These are phyloP conservation scores for Lachancea fermentati DNA, from an alignment of 805 yeast species.

Conservation along the genomic window DNA sequence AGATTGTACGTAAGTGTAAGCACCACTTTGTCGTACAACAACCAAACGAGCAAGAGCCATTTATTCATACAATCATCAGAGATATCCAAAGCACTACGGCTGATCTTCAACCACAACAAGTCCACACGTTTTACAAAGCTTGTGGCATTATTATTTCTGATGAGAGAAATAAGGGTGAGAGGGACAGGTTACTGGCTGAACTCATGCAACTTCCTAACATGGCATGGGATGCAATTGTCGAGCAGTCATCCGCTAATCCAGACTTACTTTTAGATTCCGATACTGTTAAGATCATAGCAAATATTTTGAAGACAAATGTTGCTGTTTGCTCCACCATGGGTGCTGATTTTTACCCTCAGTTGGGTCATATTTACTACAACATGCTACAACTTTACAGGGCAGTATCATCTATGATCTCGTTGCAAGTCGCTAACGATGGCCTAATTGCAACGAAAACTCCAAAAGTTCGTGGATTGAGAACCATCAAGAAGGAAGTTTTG, in stretches of 20 bases:
- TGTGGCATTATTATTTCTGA: conserved; percentile 92
- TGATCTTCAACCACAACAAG: conserved; percentile 94
- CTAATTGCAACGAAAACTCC: conserved; percentile 91
- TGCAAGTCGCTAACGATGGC: conserved; percentile 74
- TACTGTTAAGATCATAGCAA: conserved; percentile 87
- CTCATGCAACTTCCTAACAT: conserved; percentile 88
- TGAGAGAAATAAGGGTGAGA: conserved; percentile 61
- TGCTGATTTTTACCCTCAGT: conserved; percentile 82
- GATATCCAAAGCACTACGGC: conserved; percentile 81
- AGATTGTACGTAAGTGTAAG: conserved; percentile 91
- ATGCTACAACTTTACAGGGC: conserved; percentile 87
- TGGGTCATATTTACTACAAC: conserved; percentile 79
- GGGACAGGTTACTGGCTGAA: conserved; percentile 67
- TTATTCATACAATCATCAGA: conserved; percentile 81
- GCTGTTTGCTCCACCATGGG: conserved; percentile 94
- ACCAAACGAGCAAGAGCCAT: conserved; percentile 80
- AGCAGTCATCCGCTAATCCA: conserved; percentile 80
- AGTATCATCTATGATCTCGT: conserved; percentile 79
- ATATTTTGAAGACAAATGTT: conserved; percentile 90
- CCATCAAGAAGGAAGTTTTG: conserved; percentile 90
- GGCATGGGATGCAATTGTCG: conserved; percentile 90
- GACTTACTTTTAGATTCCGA: conserved; percentile 70
- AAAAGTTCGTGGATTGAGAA: conserved; percentile 89
- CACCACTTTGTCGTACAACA: conserved; percentile 89
- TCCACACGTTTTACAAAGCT: conserved; percentile 95